Percentiles rank a stretch among this genome's conserved stretches.
Conservation (phyloP, 148 eudicot species). For the Rhododendron molle region DNA sequence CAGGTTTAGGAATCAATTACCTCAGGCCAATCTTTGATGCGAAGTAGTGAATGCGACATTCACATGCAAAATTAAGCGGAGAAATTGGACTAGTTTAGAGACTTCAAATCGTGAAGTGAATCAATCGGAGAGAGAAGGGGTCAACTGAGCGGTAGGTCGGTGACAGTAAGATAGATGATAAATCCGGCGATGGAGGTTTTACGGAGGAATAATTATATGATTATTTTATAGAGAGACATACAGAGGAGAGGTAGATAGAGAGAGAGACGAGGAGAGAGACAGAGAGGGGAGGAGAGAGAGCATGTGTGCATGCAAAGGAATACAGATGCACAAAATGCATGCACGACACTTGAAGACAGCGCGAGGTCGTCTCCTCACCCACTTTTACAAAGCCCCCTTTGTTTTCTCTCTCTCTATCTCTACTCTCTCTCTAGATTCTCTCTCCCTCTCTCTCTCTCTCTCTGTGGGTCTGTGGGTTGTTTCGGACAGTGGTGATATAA, state of each 20-base stretch:
- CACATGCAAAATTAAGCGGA: not conserved
- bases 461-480: not conserved
- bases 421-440: not conserved
- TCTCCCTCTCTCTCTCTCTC: not conserved
- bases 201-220: not conserved
- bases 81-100: not conserved
- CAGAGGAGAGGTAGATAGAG: not conserved
- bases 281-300: constrained; percentile 17
- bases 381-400: not conserved
- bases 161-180: not conserved
- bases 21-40: not conserved
- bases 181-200: constrained; percentile 1
- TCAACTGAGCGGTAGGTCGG: constrained; percentile 9
- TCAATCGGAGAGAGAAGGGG: not conserved
- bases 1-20: not conserved
- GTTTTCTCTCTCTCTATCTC: not conserved
- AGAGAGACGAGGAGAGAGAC: constrained; percentile 3
- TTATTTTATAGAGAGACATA: not conserved
- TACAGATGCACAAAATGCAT: constrained; percentile 30
- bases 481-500: constrained; percentile 11
- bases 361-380: constrained; percentile 12
- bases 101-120: not conserved
- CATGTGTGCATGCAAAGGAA: constrained; percentile 30
- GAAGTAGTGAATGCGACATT: not conserved
- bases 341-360: constrained; percentile 31